A percentile compares a stretch with the other conserved stretches of the same genome.
Conservation (phyloP, 441 rosid genomes). For the Viola pubescens region DNA sequence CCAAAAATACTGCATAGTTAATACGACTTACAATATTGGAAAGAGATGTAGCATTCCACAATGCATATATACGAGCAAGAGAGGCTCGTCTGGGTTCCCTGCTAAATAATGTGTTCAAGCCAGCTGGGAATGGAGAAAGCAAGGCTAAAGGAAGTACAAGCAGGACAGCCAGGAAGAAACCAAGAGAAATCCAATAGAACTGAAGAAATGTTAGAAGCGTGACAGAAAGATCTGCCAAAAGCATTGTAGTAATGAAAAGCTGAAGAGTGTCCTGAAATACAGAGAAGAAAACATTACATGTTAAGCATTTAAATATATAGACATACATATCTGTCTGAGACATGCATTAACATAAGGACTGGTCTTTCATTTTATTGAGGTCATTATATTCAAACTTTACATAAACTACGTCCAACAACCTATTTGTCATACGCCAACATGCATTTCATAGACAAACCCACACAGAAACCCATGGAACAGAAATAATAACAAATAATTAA, state of each 20-base stretch:
- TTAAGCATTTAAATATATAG: neutral
- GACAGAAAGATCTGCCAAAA: slow-evolving; percentile 76
- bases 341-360: too few species aligned
- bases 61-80: slow-evolving; percentile 78
- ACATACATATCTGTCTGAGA: neutral
- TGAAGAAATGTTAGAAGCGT: slow-evolving; percentile 80
- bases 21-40: slow-evolving; percentile 71
- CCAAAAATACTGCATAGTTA: neutral
- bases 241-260: slow-evolving; percentile 71
- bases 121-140: slow-evolving; percentile 94
- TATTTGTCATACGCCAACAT: too few species aligned
- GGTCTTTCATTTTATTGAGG: too few species aligned
- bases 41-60: slow-evolving; percentile 88
- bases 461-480: slow-evolving; percentile 2
- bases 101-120: slow-evolving; percentile 90
- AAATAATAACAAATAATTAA: neutral
- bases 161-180: slow-evolving; percentile 77
- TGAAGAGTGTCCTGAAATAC: slow-evolving; percentile 71
- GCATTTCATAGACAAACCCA: too few species aligned
- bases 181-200: slow-evolving; percentile 90
- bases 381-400: neutral
- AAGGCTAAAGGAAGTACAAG: slow-evolving; percentile 88
- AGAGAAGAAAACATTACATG: slow-evolving; percentile 18
- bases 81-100: slow-evolving; percentile 88
- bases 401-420: too few species aligned